Percentiles rank a stretch among this genome's conserved stretches.
These are phyloP conservation scores for Rhododendron williamsianum DNA, from an alignment of 148 eudicot species.

Conservation along the genomic window DNA sequence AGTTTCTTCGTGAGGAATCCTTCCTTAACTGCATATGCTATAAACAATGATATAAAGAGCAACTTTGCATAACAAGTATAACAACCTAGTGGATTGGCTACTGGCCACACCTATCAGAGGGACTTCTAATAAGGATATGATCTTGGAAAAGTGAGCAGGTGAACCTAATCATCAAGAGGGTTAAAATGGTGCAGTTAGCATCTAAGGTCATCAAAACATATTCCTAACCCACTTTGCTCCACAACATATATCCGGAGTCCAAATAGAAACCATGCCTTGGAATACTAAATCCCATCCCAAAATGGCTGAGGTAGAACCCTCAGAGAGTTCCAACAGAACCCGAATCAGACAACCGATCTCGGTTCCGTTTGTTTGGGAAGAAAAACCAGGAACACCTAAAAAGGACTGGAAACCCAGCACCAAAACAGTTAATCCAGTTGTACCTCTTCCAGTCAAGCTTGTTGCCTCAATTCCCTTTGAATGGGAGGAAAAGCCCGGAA, in stretches of 20 bases:
- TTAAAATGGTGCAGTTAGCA: conserved; percentile 25
- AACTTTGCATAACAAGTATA: not conserved
- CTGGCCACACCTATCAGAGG: not conserved
- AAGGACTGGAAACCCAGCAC: conserved; percentile 55
- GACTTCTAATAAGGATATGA: not conserved
- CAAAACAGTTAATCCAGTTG: conserved; percentile 15
- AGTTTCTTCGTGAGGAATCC: not conserved
- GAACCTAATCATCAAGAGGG: conserved; percentile 30
- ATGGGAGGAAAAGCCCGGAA: conserved; percentile 96
- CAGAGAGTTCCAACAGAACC: conserved; percentile 20
- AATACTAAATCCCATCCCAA: not conserved
- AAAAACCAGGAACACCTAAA: conserved; percentile 69
- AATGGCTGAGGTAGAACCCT: conserved; percentile 40
- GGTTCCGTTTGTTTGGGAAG: conserved; percentile 90
- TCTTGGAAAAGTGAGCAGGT: conserved; percentile 23
- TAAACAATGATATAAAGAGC: not conserved
- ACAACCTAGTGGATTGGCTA: conserved; percentile 6
- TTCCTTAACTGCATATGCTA: not conserved
- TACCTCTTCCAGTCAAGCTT: conserved; percentile 43
- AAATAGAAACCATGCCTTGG: not conserved
- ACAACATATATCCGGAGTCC: not conserved
- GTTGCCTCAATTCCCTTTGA: conserved; percentile 63
- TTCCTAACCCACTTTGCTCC: conserved; percentile 31
- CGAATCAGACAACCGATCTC: conserved; percentile 48
- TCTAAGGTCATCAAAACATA: conserved; percentile 2